phyloP scores from a whole-genome alignment of 768 basidiomycete genomes.

The Pisolithus marmoratus region DNA sequence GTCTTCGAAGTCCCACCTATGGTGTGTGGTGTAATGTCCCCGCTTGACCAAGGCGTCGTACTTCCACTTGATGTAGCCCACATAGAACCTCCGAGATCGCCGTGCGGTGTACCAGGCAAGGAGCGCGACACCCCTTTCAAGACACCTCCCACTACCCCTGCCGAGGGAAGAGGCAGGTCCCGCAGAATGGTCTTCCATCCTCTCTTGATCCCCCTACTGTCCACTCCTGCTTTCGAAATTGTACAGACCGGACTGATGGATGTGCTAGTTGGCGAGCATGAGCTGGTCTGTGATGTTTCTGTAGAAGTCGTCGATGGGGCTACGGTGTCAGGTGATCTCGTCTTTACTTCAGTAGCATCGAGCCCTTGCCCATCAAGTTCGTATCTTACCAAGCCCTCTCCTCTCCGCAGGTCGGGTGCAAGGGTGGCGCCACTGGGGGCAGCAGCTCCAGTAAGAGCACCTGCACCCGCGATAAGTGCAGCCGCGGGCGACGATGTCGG shows the following conservation, averaged over 20 bases:
- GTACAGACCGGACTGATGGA: background rate
- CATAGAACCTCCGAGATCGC: background rate
- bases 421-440: conserved; percentile 43
- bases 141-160: background rate
- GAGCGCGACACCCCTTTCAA: conserved; percentile 6
- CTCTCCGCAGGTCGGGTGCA: conserved; percentile 56
- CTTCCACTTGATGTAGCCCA: conserved; percentile 11
- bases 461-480: conserved; percentile 65
- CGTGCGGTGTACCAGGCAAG: conserved; percentile 6
- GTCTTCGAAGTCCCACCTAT: conserved; percentile 10
- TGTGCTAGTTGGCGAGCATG: background rate
- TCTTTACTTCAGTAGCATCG: background rate
- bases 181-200: conserved; percentile 34
- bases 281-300: conserved; percentile 3
- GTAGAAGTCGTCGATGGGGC: conserved; percentile 13
- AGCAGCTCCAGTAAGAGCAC: conserved; percentile 56
- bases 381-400: conserved; percentile 62
- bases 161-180: conserved; percentile 30
- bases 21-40: background rate
- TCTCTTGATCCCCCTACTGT: conserved; percentile 11
- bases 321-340: conserved; percentile 12
- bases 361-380: conserved; percentile 11
- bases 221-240: background rate
- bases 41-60: background rate
- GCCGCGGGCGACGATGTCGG: conserved; percentile 31